phyloP scores from a whole-genome alignment of 352 stramenopile genomes.

The Bremia lactucae region DNA sequence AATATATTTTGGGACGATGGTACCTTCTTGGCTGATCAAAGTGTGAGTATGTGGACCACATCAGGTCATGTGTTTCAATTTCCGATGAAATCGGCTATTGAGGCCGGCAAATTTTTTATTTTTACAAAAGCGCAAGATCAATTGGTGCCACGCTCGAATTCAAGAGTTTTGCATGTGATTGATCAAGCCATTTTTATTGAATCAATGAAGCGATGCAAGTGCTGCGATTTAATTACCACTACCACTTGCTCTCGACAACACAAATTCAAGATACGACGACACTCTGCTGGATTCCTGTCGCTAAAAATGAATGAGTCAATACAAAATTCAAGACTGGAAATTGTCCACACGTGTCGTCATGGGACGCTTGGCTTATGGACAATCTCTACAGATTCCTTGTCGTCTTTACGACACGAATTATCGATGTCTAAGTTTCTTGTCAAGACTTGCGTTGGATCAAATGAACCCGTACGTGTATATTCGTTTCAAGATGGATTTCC shows the following conservation, averaged over 20 bases:
- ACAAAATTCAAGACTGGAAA: slow-evolving; percentile 8
- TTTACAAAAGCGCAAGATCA: slow-evolving; percentile 79
- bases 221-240: slow-evolving; percentile 23
- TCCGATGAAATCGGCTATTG: slow-evolving; percentile 14
- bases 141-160: slow-evolving; percentile 65
- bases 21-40: slow-evolving; percentile 48
- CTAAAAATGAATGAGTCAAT: slow-evolving; percentile 19
- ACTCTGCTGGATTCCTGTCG: slow-evolving; percentile 36
- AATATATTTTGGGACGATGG: slow-evolving; percentile 48
- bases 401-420: slow-evolving; percentile 2
- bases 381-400: slow-evolving; percentile 14
- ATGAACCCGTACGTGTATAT: slow-evolving; percentile 11
- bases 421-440: slow-evolving; percentile 10
- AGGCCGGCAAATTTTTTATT: slow-evolving; percentile 56
- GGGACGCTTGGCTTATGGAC: slow-evolving; percentile 48
- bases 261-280: slow-evolving; percentile 7
- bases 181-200: slow-evolving; percentile 42
- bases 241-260: too few relatives aligned
- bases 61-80: slow-evolving; percentile 61
- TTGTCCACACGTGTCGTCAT: slow-evolving; percentile 47
- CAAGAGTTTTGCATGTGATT: slow-evolving; percentile 42
- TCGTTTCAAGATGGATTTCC: slow-evolving; percentile 26
- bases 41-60: slow-evolving; percentile 61
- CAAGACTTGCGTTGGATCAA: slow-evolving; percentile 1
- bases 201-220: slow-evolving; percentile 46